Percentiles rank a stretch among this genome's conserved stretches.
Conservation (phyloP, 345 rosid genomes). For the Cardiospermum halicacabum region DNA sequence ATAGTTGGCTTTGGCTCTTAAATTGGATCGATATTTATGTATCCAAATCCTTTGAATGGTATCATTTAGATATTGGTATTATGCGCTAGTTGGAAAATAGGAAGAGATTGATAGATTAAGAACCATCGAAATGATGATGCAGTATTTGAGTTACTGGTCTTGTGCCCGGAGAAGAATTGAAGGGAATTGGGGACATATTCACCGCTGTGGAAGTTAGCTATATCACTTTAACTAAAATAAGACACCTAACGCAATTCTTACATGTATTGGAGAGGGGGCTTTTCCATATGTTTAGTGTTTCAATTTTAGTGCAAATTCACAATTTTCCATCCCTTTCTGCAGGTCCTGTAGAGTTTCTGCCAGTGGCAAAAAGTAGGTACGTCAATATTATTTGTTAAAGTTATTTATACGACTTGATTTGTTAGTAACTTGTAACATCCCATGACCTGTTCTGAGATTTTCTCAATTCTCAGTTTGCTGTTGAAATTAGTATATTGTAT, state of each 20-base stretch:
- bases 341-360: conserved; percentile 16
- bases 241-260: too few relatives aligned
- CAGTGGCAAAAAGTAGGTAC: conserved; percentile 16
- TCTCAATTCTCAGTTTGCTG: too few relatives aligned
- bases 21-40: neutral
- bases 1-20: neutral
- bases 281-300: neutral
- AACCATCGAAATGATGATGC: neutral
- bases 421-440: neutral
- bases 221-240: too few relatives aligned
- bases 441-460: neutral
- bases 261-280: neutral
- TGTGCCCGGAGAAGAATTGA: neutral
- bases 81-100: neutral
- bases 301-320: neutral
- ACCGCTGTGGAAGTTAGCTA: neutral
- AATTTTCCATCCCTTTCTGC: conserved; percentile 17
- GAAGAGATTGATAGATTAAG: conserved; percentile 2
- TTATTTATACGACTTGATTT: neutral
- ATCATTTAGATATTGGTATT: neutral
- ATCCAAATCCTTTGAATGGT: neutral
- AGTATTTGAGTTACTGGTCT: conserved; percentile 6
- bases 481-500: too few relatives aligned
- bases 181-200: neutral
- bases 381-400: conserved; percentile 8